Base-by-base conservation (phyloP, 2,329 filamentous ascomycete species). In the Ophiostoma montium region DNA sequence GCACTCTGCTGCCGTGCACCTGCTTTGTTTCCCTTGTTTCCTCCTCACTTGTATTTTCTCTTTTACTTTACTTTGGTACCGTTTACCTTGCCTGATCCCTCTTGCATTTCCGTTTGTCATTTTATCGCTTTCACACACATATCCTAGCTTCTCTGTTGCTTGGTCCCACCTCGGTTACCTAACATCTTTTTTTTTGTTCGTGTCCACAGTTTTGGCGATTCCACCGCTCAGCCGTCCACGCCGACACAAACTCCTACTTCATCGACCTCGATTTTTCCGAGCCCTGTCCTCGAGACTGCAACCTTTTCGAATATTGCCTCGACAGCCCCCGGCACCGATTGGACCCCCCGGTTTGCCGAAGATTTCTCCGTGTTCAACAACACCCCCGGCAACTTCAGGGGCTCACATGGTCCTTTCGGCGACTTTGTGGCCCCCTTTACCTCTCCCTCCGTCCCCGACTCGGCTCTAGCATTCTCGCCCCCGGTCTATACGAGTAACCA, bases 291-390 rank as follows among this genome's bases (percentile, higher is more conserved):
- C 62, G 69, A 77, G 64, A 11, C 21, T 48, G 9, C 49, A 7
- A 45, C 45, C 36, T 52, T 51, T 8, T 50, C 54, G 11, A 49
- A 48, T 4, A 31, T 36, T 18, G 68, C 42, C 12, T 33, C 30
- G 27, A 44, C 49, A 19, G 53, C 54, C 5, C 51, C 54, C 12
- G 50, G 50, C 8, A 27, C 41, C 32, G 69, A 70, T 56, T 76
- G 73, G 71, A 80, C 76, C 41, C 76, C 77, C 60, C 70, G 70
- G 51, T 81, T 79, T 65, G 75, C 76, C 55, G 75, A 80, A 59
- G 76, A 80, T 55, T 80, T 78, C 58, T 78, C 76, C 54, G 75
- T 80, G 58, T 80, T 81, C 67, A 77, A 78, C 63, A 66, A 71
- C 19, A 79, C 76, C 9, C 77, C 77, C 15, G 76, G 74, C 44